phyloP scores from a whole-genome alignment of 306 rosid genomes.

The Dryas drummondii region DNA sequence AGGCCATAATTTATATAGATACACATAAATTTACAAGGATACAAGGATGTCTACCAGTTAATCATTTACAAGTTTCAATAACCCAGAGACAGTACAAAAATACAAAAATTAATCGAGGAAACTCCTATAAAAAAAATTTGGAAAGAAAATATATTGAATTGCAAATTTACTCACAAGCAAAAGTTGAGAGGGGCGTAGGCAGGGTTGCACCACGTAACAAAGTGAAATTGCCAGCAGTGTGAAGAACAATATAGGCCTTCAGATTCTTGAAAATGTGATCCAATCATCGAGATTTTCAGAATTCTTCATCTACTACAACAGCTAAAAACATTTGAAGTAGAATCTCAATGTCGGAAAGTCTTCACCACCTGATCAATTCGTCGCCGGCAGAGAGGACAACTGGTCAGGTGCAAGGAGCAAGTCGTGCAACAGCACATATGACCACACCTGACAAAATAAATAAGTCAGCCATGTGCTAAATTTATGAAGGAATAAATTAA shows the following conservation, averaged over 20 bases:
- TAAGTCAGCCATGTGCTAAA: conserved; percentile 19
- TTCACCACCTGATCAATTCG: conserved; percentile 80
- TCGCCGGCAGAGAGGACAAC: conserved; percentile 91
- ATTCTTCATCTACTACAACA: conserved; percentile 3
- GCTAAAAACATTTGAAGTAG: conserved; percentile 10
- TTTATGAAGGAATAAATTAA: neutral
- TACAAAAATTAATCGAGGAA: neutral
- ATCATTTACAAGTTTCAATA: conserved; percentile 39
- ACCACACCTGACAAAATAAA: conserved; percentile 73
- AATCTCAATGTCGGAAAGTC: conserved; percentile 84
- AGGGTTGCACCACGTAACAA: neutral
- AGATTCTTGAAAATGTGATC: conserved; percentile 21
- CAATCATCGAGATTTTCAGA: neutral
- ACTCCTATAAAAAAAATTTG: neutral
- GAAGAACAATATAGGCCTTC: conserved; percentile 6
- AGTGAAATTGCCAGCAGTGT: neutral
- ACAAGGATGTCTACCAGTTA: neutral
- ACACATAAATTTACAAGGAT: conserved; percentile 20
- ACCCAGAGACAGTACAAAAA: conserved; percentile 21
- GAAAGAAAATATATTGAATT: neutral
- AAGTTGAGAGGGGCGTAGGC: neutral
- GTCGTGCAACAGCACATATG: conserved; percentile 95
- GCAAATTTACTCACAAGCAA: neutral
- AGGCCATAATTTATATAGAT: neutral
- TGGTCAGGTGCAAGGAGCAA: conserved; percentile 84